phyloP scores from a whole-genome alignment of 257 asterid genomes.

The Fraxinus quadrangulata region DNA sequence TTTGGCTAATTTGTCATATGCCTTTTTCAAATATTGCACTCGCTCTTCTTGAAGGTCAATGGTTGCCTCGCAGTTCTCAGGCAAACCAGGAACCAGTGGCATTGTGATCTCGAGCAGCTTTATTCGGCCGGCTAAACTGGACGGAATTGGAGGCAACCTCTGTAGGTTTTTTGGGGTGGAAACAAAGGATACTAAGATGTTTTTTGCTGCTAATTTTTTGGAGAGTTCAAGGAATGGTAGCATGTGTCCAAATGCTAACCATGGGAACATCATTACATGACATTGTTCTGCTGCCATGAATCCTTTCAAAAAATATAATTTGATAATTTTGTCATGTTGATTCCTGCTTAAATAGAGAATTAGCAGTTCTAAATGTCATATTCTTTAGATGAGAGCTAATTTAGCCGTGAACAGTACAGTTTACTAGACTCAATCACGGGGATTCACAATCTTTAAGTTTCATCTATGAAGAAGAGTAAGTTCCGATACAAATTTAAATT shows the following conservation, averaged over 20 bases:
- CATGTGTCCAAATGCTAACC: conserved; percentile 57
- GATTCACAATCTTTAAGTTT: conserved; percentile 11
- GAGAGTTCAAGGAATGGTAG: conserved; percentile 43
- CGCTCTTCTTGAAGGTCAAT: conserved; percentile 34
- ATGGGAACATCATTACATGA: conserved; percentile 49
- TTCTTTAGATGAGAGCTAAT: conserved; percentile 12
- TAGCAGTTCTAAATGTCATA: neutral
- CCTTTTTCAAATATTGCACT: conserved; percentile 34
- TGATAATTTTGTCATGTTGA: neutral
- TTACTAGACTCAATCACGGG: neutral
- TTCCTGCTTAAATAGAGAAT: conserved; percentile 22
- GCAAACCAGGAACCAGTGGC: conserved; percentile 34
- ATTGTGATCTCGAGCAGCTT: conserved; percentile 32
- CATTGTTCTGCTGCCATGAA: conserved; percentile 34
- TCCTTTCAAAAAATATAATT: neutral
- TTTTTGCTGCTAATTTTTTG: conserved; percentile 35
- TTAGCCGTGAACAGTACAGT: neutral
- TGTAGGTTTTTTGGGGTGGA: conserved; percentile 49
- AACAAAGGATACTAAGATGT: conserved; percentile 34
- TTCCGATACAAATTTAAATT: neutral
- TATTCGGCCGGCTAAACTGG: conserved; percentile 24
- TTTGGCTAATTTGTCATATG: conserved; percentile 37
- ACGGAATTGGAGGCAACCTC: conserved; percentile 39
- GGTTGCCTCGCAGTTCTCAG: conserved; percentile 48
- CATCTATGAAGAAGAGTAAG: neutral